Base-by-base conservation (phyloP, 2,329 filamentous ascomycete species). In the Ascomycota sp. region DNA sequence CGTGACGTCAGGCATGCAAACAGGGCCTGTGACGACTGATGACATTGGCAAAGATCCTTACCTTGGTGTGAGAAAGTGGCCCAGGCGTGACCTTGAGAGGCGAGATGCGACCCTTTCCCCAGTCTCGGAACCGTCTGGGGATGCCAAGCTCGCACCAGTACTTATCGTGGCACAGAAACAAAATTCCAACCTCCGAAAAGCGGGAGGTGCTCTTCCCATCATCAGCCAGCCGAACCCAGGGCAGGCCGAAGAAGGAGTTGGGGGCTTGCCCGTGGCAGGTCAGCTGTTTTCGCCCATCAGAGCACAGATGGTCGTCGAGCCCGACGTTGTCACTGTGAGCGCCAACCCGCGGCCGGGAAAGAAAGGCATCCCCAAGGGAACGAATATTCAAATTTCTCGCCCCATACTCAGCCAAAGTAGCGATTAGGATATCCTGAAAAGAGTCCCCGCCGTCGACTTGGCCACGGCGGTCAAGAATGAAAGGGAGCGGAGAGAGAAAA, bases 401-500 rank as follows among this genome's bases (percentile, higher is more conserved):
- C 65, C 65, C 1, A 53, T 69, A n/a, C 20, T 13, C n/a, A 17
- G 21, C 5, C 23, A 8, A 7, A 12, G 19, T 17, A 23, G 38
- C 64, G 9, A 33, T 30, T 22, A 42, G 5, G 27, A 7, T n/a
- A 15, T 52, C 0, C 40, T 59, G 24, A 48, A 47, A 30, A 61
- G 53, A 37, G 60, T 63, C 12, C 42, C 55, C 5, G 66, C 61
- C 1, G 48, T 67, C 20, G 63, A 63, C 31, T 47, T 69, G 22
- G 51, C 53, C 8, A 59, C 58, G 2, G 64, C 65, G 2, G 57
- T 53, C 1, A 49, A 40, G 34, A 55, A 56, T 10, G 62, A 69
- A 26, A 55, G 43, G 34, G 51, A 60, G 30, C 52, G 56, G 29
- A 49, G 59, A 11, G 53, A 47, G 5, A 47, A 30, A n/a, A n/a